Evolutionary conservation across 257 asterid genomes (phyloP), one percentile per base, ranked within the genome.

Genomic region (Nicotiana obtusifolia): DNA sequence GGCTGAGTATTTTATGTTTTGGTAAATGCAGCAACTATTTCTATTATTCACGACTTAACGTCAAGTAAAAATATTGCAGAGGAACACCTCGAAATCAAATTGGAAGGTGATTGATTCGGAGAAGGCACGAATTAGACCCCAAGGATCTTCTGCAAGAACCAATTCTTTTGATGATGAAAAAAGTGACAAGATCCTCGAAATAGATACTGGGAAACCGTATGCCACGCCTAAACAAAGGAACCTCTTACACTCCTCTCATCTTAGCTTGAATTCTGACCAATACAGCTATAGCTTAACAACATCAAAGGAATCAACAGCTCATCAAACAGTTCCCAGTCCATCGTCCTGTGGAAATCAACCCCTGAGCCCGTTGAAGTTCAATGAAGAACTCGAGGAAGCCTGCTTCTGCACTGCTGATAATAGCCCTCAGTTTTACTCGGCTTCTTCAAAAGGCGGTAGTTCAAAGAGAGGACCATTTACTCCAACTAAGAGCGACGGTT

Each of bases 401-500:
- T 83, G 82, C 53, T 90, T 86, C 85, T 88, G 87, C 89, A 89
- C 92, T 6, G 94, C 91, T 0, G 91, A 89, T 30, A 87, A 87
- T 78, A 92, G 95, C 67, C 97, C 97, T 2, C 89, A 87, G 1
- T 86, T 78, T 75, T 85, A 83, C 64, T 90, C 93, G 0, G 93
- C 91, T 17, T 85, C 93, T 1, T 90, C 93, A 3, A 87, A 85
- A 44, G 91, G 87, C 0, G 86, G 85, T 28, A 77, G 87, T 60
- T 82, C 88, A 0, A 90, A 30, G 44, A 91, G 86, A 64, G 95
- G 94, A 7, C 88, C 86, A 0, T 88, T 91, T 28, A 95, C 99
- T 3, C 98, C 97, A 1, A 81, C 97, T 0, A 92, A 89, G 83
- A 94, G 97, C 20, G 97, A 95, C 6, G 88, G 92, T 4, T 84